Conservation (phyloP, 805 yeast genomes). For the Lachancea mirantina region DNA sequence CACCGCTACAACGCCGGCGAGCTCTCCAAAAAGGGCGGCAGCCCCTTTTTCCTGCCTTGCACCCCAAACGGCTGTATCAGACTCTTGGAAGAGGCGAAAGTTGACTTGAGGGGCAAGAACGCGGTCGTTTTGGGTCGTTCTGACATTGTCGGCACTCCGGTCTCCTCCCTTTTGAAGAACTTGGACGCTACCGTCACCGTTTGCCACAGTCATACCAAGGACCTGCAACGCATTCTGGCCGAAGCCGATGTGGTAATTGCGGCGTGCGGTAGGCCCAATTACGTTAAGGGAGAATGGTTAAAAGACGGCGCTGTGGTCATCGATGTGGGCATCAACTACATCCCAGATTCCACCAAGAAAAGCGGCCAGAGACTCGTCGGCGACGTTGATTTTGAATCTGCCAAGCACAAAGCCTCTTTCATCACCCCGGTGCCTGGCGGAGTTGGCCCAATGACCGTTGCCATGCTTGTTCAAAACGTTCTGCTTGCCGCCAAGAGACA, state of each 20-base stretch:
- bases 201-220: conserved; percentile 60
- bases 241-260: conserved; percentile 76
- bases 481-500: conserved; percentile 67
- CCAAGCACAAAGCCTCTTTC: conserved; percentile 50
- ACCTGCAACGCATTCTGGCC: conserved; percentile 43
- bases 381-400: conserved; percentile 79
- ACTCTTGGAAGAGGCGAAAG: conserved; percentile 50
- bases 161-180: conserved; percentile 61
- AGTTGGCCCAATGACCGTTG: conserved; percentile 99
- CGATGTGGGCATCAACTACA: conserved; percentile 92
- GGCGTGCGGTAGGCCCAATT: conserved; percentile 84
- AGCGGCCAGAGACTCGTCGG: conserved; percentile 87
- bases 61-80: conserved; percentile 78
- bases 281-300: conserved; percentile 80
- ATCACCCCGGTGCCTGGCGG: conserved; percentile 99
- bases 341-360: conserved; percentile 65
- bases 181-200: conserved; percentile 71
- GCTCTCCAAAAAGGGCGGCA: conserved; percentile 63
- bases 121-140: conserved; percentile 86
- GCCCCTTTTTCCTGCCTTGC: conserved; percentile 69
- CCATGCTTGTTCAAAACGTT: conserved; percentile 85
- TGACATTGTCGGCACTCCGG: conserved; percentile 80
- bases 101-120: conserved; percentile 52
- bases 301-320: conserved; percentile 79
- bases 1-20: conserved; percentile 75